Evolutionary conservation across 1,284 basidiomycete genomes (phyloP), one percentile per base, ranked within the genome.

Genomic region (Phlebopus sp.): DNA sequence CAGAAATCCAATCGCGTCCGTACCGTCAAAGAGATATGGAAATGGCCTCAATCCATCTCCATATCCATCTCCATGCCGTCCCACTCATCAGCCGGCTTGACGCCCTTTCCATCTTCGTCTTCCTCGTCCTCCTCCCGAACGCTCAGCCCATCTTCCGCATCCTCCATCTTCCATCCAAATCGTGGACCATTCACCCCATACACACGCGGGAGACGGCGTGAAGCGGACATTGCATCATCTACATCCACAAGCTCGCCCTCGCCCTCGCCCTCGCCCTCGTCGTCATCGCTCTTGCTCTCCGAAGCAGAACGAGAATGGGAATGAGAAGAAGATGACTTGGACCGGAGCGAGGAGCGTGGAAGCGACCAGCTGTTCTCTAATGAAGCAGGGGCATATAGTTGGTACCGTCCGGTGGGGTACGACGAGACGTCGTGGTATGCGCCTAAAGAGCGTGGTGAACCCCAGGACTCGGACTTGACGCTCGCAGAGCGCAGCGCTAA

Each of bases 61-160:
- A 82, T 79, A 30, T 82, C 81, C 75, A 83, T 79, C 42, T 83
- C 80, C 76, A 82, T 76, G 5, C 77, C 82, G 46, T 81, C 77
- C 81, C 81, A 83, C 54, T 70, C 68, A 41, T 59, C 68, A 45
- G 72, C 69, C 56, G 74, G 70, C 49, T 68, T 69, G 54, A 64
- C 55, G 45, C 51, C 50, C 23, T 37, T 42, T 1, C 17, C 44
- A 5, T 25, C 42, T 10, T 36, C 44, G 8, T 10, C 54, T 36
- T 62, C 64, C 37, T 70, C 70, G 25, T 70, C 69, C 42, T 67
- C 68, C 48, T 68, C 68, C 46, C 61, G 65, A 23, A 64, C 55
- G 31, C 61, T 59, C 32, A 58, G 53, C 15, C 54, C 53, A 8
- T 54, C 57, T 29, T 67, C 68, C 5, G 60, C 67, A 15, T 60